A percentile compares a stretch with the other conserved stretches of the same genome.
These are phyloP conservation scores for Brassica juncea DNA, from an alignment of 345 rosid genomes.

Conservation along the genomic window DNA sequence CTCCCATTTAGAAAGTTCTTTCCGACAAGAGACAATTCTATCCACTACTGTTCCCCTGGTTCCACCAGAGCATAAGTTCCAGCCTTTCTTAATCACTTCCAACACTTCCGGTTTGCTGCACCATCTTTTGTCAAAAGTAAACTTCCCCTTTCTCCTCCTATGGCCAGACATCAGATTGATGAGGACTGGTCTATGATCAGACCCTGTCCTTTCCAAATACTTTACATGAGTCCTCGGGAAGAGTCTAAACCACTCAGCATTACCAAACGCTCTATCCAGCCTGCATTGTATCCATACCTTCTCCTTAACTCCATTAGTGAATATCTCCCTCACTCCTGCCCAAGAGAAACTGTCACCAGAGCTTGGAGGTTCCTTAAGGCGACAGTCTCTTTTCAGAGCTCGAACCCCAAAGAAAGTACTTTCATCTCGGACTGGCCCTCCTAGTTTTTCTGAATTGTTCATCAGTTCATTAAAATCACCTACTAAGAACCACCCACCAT, in stretches of 20 bases:
- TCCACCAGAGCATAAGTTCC: not conserved
- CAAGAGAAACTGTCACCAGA: not conserved
- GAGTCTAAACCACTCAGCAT: not conserved
- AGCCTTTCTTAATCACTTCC: not conserved
- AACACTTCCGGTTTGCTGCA: not conserved
- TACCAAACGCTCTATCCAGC: not conserved
- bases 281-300: not conserved
- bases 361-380: not conserved
- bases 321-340: not conserved
- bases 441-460: not conserved
- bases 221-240: not conserved
- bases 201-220: too few relatives aligned
- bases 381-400: not conserved
- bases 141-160: not conserved
- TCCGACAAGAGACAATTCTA: not conserved
- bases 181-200: not conserved
- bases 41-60: not conserved
- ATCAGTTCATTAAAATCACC: not conserved
- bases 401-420: not conserved
- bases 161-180: too few relatives aligned
- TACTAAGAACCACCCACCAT: not conserved
- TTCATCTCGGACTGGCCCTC: not conserved
- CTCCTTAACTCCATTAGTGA: not conserved
- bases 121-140: not conserved
- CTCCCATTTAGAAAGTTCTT: not conserved